These are phyloP conservation scores for Hyaloperonospora brassicae DNA, from an alignment of 352 stramenopile genomes.

Conservation along the genomic window DNA sequence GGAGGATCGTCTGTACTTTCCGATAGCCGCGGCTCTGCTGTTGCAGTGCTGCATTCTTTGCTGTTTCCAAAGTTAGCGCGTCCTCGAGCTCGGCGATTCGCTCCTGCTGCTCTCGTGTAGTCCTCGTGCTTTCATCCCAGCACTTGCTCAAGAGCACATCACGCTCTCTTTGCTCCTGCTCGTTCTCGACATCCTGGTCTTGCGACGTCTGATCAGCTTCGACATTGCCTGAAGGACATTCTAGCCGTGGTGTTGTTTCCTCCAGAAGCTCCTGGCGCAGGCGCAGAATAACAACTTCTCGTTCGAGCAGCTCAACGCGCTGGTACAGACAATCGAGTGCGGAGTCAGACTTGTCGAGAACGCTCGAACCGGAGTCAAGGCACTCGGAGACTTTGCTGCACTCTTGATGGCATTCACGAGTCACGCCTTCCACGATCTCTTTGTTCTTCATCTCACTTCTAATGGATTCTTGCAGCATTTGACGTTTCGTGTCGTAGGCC, in stretches of 20 bases:
- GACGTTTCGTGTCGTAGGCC: conserved; percentile 8
- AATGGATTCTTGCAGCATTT: conserved; percentile 10
- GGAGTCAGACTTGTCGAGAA: not conserved
- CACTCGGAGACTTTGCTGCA: not conserved
- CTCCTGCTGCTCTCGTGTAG: conserved; percentile 9
- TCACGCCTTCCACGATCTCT: not conserved
- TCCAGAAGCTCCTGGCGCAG: conserved; percentile 9
- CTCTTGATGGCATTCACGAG: not conserved
- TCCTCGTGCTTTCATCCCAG: not conserved
- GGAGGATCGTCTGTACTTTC: conserved; percentile 7
- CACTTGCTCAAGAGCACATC: not conserved
- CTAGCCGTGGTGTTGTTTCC: conserved; percentile 3
- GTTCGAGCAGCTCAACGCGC: conserved; percentile 22
- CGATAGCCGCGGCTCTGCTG: conserved; percentile 9
- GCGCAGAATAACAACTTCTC: conserved; percentile 12
- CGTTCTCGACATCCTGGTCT: not conserved
- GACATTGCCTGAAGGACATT: not conserved
- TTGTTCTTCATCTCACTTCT: conserved; percentile 1
- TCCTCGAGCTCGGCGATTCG: conserved; percentile 11
- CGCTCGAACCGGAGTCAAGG: conserved; percentile 1
- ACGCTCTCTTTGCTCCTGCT: conserved; percentile 4
- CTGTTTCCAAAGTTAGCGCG: conserved; percentile 3
- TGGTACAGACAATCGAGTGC: conserved; percentile 8
- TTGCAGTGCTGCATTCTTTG: conserved; percentile 8
- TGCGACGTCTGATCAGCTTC: conserved; percentile 1